Conservation (phyloP, 805 yeast species). For the Saturnispora quitensis region DNA sequence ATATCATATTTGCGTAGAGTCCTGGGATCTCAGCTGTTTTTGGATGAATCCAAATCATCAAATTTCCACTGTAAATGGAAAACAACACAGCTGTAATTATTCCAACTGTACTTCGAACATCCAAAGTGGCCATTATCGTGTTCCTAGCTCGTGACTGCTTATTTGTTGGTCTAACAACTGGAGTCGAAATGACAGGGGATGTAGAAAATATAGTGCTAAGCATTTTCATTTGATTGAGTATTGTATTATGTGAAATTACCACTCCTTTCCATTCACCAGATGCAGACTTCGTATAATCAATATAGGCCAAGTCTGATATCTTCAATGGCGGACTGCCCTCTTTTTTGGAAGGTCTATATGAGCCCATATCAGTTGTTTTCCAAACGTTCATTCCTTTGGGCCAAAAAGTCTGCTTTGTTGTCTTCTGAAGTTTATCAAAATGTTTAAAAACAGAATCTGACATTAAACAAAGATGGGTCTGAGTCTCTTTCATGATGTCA, state of each 20-base stretch:
- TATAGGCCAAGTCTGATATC: constrained; percentile 81
- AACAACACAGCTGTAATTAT: constrained; percentile 71
- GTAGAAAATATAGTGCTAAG: constrained; percentile 62
- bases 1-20: constrained; percentile 70
- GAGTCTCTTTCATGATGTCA: constrained; percentile 63
- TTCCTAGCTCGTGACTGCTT: constrained; percentile 39
- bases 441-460: constrained; percentile 73
- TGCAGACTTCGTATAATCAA: constrained; percentile 85
- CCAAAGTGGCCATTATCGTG: constrained; percentile 55
- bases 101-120: constrained; percentile 76
- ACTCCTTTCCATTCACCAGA: constrained; percentile 90
- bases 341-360: constrained; percentile 49
- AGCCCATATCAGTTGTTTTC: constrained; percentile 84
- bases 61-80: constrained; percentile 78
- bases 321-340: constrained; percentile 56
- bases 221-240: constrained; percentile 80
- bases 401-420: constrained; percentile 34
- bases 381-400: constrained; percentile 67
- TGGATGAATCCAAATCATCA: constrained; percentile 72
- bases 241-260: constrained; percentile 81
- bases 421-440: constrained; percentile 51
- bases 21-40: constrained; percentile 72
- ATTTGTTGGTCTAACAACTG: constrained; percentile 44
- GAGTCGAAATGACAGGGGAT: constrained; percentile 31
- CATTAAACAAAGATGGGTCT: constrained; percentile 67